Percentiles rank a stretch among this genome's conserved stretches.
Evolutionary conservation across 106 monocot species (phyloP).

Genomic region (Ottelia alismoides): DNA sequence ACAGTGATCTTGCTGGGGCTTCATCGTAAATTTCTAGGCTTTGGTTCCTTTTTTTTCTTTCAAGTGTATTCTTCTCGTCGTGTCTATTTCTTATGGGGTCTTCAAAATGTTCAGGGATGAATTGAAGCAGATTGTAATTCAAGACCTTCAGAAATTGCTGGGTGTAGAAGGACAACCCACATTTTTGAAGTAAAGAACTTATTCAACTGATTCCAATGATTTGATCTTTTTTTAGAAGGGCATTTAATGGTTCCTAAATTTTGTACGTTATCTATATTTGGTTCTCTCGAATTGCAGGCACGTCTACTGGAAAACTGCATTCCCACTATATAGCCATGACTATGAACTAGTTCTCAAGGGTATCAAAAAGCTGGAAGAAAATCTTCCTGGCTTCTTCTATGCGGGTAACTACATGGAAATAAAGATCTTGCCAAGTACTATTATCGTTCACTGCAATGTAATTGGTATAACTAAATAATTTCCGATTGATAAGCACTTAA

Average conservation of each 20-base stretch:
- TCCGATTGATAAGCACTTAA: no score
- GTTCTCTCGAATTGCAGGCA: slow-evolving; percentile 38
- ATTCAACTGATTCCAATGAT: neutral
- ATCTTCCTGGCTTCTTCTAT: slow-evolving; percentile 91
- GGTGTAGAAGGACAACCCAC: slow-evolving; percentile 68
- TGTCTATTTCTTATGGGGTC: neutral
- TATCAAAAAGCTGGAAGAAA: slow-evolving; percentile 79
- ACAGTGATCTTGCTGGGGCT: slow-evolving; percentile 81
- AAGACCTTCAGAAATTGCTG: slow-evolving; percentile 71
- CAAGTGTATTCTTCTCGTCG: neutral
- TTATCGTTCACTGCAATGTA: no score
- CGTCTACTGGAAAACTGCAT: slow-evolving; percentile 89
- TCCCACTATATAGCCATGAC: slow-evolving; percentile 76
- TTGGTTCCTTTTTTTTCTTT: neutral
- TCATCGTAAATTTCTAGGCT: slow-evolving; percentile 70
- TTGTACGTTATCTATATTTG: neutral
- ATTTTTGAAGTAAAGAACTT: slow-evolving; percentile 61
- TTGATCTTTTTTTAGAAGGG: neutral
- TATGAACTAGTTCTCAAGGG: slow-evolving; percentile 72
- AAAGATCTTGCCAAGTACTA: no score
- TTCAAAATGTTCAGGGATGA: slow-evolving; percentile 35
- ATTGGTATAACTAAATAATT: no score
- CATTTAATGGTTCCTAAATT: neutral
- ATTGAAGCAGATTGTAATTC: slow-evolving; percentile 63
- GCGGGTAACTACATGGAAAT: slow-evolving; percentile 78